Evolutionary conservation across 2,329 filamentous ascomycete species (phyloP).

Genomic region (Beauveria varroae): DNA sequence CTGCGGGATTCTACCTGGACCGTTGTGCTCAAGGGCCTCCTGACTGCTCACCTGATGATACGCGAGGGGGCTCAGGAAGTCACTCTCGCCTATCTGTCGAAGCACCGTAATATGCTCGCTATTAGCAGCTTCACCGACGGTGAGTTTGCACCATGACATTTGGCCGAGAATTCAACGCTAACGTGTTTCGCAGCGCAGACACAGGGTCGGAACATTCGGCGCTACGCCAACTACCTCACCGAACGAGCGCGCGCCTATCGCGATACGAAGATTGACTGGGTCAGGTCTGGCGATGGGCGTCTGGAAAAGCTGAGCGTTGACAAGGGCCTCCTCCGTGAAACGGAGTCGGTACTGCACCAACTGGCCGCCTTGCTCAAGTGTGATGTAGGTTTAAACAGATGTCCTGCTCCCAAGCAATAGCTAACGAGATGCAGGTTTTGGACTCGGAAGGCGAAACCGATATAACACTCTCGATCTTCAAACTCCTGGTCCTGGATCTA

Average conservation of each 20-base stretch:
- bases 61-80: constrained; percentile 86
- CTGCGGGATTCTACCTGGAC: constrained; percentile 97
- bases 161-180: background rate
- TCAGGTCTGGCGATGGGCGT: constrained; percentile 71
- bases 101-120: constrained; percentile 74
- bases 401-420: background rate
- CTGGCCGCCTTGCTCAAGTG: constrained; percentile 81
- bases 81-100: constrained; percentile 75
- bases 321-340: constrained; percentile 86
- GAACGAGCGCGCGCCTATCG: constrained; percentile 76
- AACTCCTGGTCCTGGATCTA: constrained; percentile 82
- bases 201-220: constrained; percentile 88
- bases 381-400: constrained; percentile 53
- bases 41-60: constrained; percentile 96
- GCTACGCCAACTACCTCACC: constrained; percentile 81
- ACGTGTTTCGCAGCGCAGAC: constrained; percentile 61
- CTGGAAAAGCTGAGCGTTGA: constrained; percentile 83
- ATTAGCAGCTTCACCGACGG: constrained; percentile 90
- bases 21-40: constrained; percentile 96
- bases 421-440: constrained; percentile 53
- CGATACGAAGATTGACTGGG: constrained; percentile 83
- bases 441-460: constrained; percentile 89
- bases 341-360: constrained; percentile 82
- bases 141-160: constrained; percentile 35
- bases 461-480: constrained; percentile 89